These are phyloP conservation scores for Coniochaeta ligniaria DNA, from an alignment of 2,329 filamentous ascomycete genomes.

Conservation along the genomic window DNA sequence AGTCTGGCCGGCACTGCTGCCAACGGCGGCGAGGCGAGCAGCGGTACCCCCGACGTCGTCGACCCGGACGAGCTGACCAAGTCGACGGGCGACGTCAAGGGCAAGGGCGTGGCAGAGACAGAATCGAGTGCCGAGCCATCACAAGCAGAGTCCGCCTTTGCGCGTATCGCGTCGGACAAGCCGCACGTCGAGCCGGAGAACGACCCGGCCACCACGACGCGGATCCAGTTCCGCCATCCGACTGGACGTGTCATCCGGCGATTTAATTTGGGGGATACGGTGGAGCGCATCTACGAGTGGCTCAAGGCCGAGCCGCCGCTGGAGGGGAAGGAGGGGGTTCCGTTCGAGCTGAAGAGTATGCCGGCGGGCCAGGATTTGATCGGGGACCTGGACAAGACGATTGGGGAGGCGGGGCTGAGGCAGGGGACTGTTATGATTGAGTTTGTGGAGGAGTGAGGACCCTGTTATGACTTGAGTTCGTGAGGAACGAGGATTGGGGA, in stretches of 20 bases:
- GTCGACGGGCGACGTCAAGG: constrained; percentile 28
- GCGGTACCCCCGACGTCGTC: constrained; percentile 44
- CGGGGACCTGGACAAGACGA: constrained; percentile 62
- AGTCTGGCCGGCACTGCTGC: constrained; percentile 55
- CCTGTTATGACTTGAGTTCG: too few species aligned
- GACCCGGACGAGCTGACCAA: constrained; percentile 89
- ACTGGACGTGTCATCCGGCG: constrained; percentile 78
- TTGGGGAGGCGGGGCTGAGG: constrained; percentile 78
- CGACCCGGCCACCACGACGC: constrained; percentile 65
- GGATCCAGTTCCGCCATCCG: constrained; percentile 88
- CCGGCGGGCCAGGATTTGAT: constrained; percentile 74
- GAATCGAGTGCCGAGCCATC: constrained; percentile 14
- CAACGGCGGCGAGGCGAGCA: constrained; percentile 21
- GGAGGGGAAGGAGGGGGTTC: constrained; percentile 67
- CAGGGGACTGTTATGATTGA: constrained; percentile 96
- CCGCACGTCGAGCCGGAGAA: constrained; percentile 73
- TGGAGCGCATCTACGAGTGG: constrained; percentile 89
- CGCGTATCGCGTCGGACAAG: constrained; percentile 61
- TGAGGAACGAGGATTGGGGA: too few species aligned
- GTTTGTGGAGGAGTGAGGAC: constrained; percentile 53
- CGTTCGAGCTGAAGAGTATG: constrained; percentile 85
- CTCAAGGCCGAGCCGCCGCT: constrained; percentile 83
- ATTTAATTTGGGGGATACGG: constrained; percentile 70
- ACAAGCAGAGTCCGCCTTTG: constrained; percentile 44
- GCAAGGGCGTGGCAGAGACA: constrained; percentile 11